phyloP scores from a whole-genome alignment of 2,329 filamentous ascomycete species.

The Colletotrichum nymphaeae region DNA sequence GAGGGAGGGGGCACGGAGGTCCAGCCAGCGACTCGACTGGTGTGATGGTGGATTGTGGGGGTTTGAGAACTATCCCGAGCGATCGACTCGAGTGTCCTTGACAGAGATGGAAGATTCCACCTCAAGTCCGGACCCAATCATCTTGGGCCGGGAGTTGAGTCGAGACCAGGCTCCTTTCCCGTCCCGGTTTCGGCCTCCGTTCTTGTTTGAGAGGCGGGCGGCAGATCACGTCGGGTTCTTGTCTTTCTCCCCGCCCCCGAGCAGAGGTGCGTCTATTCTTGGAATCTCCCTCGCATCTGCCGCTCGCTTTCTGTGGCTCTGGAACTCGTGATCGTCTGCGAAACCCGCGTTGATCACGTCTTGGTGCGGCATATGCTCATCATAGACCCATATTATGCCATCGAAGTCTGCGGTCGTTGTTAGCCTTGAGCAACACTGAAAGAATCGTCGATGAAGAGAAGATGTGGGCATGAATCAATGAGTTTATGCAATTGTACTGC shows the following conservation, averaged over 20 bases:
- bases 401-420: too few relatives aligned
- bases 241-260: neutral
- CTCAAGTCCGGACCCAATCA: neutral
- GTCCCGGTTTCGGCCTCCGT: neutral
- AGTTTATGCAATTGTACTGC: neutral
- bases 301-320: neutral
- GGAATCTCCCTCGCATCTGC: neutral
- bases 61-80: neutral
- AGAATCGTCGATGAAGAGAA: neutral
- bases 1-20: too few relatives aligned
- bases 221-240: neutral
- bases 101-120: neutral
- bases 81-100: neutral
- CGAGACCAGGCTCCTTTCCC: neutral
- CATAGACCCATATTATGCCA: neutral
- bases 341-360: slow-evolving; percentile 7
- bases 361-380: slow-evolving; percentile 4
- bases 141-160: too few relatives aligned
- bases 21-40: neutral
- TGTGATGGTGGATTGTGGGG: neutral
- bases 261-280: neutral
- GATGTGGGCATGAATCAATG: neutral
- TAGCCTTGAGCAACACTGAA: too few relatives aligned
- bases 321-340: neutral
- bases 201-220: neutral